Percentiles rank a stretch among this genome's conserved stretches.
phyloP scores from a whole-genome alignment of 2,329 filamentous ascomycete species.

The Magnaporthiopsis incrustans region DNA sequence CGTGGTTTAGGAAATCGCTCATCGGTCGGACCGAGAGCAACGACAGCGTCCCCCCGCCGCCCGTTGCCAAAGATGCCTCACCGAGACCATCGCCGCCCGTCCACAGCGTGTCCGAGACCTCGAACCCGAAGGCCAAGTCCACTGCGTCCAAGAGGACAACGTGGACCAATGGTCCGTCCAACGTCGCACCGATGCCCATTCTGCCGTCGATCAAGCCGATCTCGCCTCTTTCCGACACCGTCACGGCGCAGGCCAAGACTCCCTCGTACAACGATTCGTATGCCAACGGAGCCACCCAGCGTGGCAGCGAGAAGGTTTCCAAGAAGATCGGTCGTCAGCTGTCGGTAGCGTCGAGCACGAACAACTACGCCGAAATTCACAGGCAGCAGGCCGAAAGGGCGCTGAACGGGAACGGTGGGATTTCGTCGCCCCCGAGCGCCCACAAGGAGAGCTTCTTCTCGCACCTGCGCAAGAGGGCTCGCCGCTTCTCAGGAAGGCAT shows the following conservation, averaged over 20 bases:
- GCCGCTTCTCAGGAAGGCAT: constrained; percentile 85
- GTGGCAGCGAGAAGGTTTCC: constrained; percentile 54
- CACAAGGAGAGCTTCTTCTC: constrained; percentile 98
- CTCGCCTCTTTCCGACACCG: constrained; percentile 89
- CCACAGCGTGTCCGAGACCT: constrained; percentile 35
- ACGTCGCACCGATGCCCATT: constrained; percentile 87
- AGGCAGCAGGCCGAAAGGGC: constrained; percentile 86
- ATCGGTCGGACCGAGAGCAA: constrained; percentile 65
- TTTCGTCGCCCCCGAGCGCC: constrained; percentile 67
- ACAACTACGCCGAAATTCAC: constrained; percentile 85
- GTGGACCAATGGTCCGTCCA: constrained; percentile 78
- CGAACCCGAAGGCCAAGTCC: constrained; percentile 34
- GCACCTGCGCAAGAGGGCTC: constrained; percentile 85
- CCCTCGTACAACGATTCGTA: constrained; percentile 45
- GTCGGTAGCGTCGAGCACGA: constrained; percentile 84
- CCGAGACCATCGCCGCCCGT: constrained; percentile 35
- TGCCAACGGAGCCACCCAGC: constrained; percentile 28
- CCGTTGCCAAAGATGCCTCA: constrained; percentile 38
- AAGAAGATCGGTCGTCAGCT: constrained; percentile 96
- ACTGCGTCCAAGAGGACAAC: constrained; percentile 75
- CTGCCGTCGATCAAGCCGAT: constrained; percentile 90
- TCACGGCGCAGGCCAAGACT: constrained; percentile 73
- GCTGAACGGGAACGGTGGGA: constrained; percentile 70
- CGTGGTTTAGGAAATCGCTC: constrained; percentile 94
- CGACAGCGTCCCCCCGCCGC: constrained; percentile 45